These are phyloP conservation scores for Paecilomyces fulvus DNA, from an alignment of 2,329 filamentous ascomycete species.

Conservation along the genomic window DNA sequence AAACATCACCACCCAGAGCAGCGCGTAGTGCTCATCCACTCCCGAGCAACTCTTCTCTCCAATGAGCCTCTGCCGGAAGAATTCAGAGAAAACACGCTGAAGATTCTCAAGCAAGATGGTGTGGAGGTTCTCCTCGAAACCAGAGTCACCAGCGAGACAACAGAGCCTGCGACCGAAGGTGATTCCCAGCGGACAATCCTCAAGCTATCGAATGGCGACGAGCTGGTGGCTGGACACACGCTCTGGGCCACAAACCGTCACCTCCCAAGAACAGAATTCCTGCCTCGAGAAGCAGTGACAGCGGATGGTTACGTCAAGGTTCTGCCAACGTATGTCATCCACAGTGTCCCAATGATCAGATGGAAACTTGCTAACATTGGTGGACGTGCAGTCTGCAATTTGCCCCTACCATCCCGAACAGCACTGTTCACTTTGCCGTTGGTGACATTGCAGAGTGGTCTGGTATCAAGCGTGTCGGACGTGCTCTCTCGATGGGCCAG, in stretches of 20 bases:
- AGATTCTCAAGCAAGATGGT: conserved; percentile 52
- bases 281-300: conserved; percentile 53
- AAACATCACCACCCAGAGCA: conserved; percentile 57
- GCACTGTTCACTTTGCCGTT: conserved; percentile 55
- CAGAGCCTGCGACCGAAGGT: conserved; percentile 16
- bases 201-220: conserved; percentile 52
- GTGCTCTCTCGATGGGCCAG: conserved; percentile 66
- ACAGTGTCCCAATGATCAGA: not conserved
- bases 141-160: conserved; percentile 40
- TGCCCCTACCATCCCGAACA: conserved; percentile 46
- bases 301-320: conserved; percentile 60
- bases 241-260: conserved; percentile 61
- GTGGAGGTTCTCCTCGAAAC: conserved; percentile 58
- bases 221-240: conserved; percentile 55
- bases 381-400: conserved; percentile 44
- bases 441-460: conserved; percentile 66
- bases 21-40: conserved; percentile 67
- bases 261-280: conserved; percentile 53
- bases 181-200: conserved; percentile 30
- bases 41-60: conserved; percentile 60
- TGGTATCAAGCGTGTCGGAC: conserved; percentile 71
- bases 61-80: conserved; percentile 63
- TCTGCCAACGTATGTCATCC: conserved; percentile 40
- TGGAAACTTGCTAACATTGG: not conserved
- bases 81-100: conserved; percentile 55